Evolutionary conservation across 73 alveolate genomes (phyloP), one percentile per base, ranked within the genome.

Genomic region (Paramecium biaurelia): DNA sequence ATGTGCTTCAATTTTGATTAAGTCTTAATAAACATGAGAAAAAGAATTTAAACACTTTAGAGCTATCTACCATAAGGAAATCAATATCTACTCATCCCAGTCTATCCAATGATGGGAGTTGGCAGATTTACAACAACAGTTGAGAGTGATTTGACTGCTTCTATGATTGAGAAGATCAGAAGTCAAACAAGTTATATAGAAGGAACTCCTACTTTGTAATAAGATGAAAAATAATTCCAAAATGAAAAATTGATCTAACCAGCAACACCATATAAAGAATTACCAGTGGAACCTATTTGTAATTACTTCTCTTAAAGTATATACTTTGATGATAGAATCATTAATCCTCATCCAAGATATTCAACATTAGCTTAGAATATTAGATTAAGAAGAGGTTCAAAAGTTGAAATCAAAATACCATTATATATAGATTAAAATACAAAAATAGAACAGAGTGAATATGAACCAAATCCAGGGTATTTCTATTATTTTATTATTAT

Each of bases 331-430:
- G 99, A 98, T 85, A 92, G 93, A 30, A 92, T 97, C 35, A 97
- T 96, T 30, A 97, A 96, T 93, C 99, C 98, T 57, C 99, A 98
- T 92, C 99, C 99, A 10, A 59, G 99, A 42, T 98, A 97, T 93
- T 94, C 99, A 20, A 95, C 97, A 20, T 92, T 98, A 23, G 93
- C 99, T 84, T 74, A 92, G 76, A 95, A 94, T 70, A 96, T 97
- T 28, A 90, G 99, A 88, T 67, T 85, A 70, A 93, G 99, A 85
- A 95, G 99, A 95, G 97, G 97, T 41, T 92, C 95, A 85, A 96
- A 97, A 72, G 99, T 98, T 1, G 95, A 95, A 37, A 97, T 98
- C 63, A 89, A 93, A 89, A 96, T 96, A 6, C 99, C 99, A 4
- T 90, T 98, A n/a, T 98, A 30, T 85, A 92, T 92, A 70, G 99